Percentiles rank a stretch among this genome's conserved stretches.
Evolutionary conservation across 2,329 filamentous ascomycete genomes (phyloP).

Genomic region (Ilyonectria sp.): DNA sequence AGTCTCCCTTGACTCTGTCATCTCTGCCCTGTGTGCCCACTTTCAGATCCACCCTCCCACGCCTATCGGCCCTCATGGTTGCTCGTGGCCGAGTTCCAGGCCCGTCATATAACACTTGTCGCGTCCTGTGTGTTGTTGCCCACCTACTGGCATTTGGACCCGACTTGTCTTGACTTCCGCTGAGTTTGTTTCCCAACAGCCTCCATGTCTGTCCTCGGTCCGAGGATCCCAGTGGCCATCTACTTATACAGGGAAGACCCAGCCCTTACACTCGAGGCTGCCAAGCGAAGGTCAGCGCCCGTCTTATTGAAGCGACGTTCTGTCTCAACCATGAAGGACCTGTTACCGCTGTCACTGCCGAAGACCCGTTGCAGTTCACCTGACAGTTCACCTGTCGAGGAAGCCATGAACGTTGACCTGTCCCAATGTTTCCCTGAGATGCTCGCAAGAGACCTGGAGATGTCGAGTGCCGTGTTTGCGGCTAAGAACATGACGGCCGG

Average conservation of each 20-base stretch:
- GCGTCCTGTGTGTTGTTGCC: slow-evolving; percentile 26
- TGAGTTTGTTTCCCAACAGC: slow-evolving; percentile 22
- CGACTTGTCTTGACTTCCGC: slow-evolving; percentile 30
- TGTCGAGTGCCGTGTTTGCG: slow-evolving; percentile 63
- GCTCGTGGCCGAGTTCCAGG: slow-evolving; percentile 40
- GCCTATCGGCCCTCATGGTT: slow-evolving; percentile 11
- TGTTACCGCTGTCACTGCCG: slow-evolving; percentile 56
- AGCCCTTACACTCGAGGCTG: slow-evolving; percentile 19
- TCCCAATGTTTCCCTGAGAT: slow-evolving; percentile 69
- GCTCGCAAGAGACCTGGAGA: slow-evolving; percentile 68
- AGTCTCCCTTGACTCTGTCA: slow-evolving; percentile 38
- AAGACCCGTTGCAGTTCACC: slow-evolving; percentile 45
- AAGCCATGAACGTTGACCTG: slow-evolving; percentile 49
- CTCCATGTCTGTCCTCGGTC: slow-evolving; percentile 37
- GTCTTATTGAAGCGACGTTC: slow-evolving; percentile 50
- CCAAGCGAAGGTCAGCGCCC: slow-evolving; percentile 36
- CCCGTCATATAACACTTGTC: slow-evolving; percentile 38
- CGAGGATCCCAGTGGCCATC: slow-evolving; percentile 42
- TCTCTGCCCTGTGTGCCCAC: slow-evolving; percentile 21
- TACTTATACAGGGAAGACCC: slow-evolving; percentile 46
- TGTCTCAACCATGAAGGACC: slow-evolving; percentile 57
- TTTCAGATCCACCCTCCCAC: slow-evolving; percentile 36
- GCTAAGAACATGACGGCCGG: slow-evolving; percentile 69
- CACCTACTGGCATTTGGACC: slow-evolving; percentile 22
- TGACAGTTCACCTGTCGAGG: slow-evolving; percentile 40